A percentile compares a stretch with the other conserved stretches of the same genome.
These are phyloP conservation scores for Phytopythium delawarense DNA, from an alignment of 352 stramenopile genomes.

Conservation along the genomic window DNA sequence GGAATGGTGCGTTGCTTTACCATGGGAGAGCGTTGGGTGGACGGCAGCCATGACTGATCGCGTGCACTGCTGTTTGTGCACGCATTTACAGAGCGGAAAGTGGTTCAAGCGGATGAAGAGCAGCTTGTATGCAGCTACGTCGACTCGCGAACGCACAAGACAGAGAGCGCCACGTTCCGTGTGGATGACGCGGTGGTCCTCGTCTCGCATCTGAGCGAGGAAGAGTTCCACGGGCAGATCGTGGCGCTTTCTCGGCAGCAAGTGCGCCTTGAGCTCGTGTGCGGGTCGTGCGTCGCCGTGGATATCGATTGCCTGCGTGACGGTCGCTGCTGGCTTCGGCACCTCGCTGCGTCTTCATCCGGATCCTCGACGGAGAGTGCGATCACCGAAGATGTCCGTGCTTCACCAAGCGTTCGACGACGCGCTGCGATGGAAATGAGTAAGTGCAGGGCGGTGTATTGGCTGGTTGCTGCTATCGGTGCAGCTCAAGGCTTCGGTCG, in stretches of 20 bases:
- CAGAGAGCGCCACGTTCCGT: constrained; percentile 19
- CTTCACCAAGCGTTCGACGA: constrained; percentile 20
- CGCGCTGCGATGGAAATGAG: constrained; percentile 21
- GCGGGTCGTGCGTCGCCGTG: constrained; percentile 33
- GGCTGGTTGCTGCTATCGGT: neutral
- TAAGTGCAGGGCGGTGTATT: constrained; percentile 8
- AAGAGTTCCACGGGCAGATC: constrained; percentile 64
- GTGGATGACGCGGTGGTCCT: constrained; percentile 56
- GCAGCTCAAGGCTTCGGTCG: neutral
- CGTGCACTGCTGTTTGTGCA: neutral
- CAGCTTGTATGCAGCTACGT: constrained; percentile 5
- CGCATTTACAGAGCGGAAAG: neutral
- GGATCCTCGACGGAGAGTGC: neutral
- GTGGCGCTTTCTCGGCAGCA: constrained; percentile 22
- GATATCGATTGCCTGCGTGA: constrained; percentile 28
- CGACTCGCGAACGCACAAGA: neutral
- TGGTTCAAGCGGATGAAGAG: constrained; percentile 7
- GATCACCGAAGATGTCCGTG: neutral
- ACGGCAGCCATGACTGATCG: neutral
- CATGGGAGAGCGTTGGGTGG: neutral
- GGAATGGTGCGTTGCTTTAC: neutral
- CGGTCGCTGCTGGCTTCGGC: constrained; percentile 35
- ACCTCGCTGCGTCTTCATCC: constrained; percentile 7
- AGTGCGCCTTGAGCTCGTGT: constrained; percentile 47
- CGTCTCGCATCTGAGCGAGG: constrained; percentile 39